Evolutionary conservation across 768 basidiomycete species (phyloP).

Genomic region (Hydnum rufescens): DNA sequence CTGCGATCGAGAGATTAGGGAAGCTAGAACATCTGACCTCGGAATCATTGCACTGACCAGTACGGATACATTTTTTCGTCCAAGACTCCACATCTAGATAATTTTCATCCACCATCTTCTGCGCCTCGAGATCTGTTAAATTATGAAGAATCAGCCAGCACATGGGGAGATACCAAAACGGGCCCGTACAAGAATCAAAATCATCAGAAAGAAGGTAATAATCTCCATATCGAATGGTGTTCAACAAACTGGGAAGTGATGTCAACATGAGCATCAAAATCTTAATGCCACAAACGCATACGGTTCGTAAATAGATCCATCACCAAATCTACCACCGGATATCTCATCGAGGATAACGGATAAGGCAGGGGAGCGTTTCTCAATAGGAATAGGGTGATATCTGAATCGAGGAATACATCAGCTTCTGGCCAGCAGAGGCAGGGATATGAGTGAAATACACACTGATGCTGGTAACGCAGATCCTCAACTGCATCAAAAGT

Average conservation of each 20-base stretch:
- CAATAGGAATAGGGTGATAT: constrained; percentile 64
- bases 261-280: not conserved
- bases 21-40: not conserved
- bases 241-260: constrained; percentile 31
- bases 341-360: constrained; percentile 61
- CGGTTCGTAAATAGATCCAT: constrained; percentile 68
- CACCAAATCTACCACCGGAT: constrained; percentile 63
- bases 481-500: constrained; percentile 73
- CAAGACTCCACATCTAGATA: constrained; percentile 71
- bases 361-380: constrained; percentile 66
- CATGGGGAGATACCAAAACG: not conserved
- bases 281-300: constrained; percentile 24
- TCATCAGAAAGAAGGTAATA: constrained; percentile 78
- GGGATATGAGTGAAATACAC: not conserved
- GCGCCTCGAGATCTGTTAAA: constrained; percentile 50
- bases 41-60: constrained; percentile 32
- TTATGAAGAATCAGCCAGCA: not conserved
- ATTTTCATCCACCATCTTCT: constrained; percentile 73
- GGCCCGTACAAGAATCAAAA: constrained; percentile 66
- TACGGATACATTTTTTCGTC: constrained; percentile 79
- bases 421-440: not conserved
- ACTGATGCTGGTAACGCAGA: constrained; percentile 60
- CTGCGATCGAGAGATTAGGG: not conserved
- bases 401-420: too few species aligned
- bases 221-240: constrained; percentile 57